phyloP scores from a whole-genome alignment of 2,329 filamentous ascomycete genomes.

The Neofusicoccum kwambonambiense region DNA sequence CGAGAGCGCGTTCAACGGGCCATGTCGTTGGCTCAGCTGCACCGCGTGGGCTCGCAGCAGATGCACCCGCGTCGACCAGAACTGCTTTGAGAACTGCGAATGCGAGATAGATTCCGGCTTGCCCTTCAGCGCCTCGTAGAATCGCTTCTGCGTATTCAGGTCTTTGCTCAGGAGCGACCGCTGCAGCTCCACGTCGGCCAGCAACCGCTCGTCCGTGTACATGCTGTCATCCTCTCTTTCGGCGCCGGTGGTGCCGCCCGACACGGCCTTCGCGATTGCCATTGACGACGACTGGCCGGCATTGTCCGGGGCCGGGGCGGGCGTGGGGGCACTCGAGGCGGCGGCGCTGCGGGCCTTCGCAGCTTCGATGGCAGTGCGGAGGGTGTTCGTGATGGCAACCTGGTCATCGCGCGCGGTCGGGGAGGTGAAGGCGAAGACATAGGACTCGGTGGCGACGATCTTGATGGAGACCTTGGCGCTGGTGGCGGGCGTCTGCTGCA shows the following conservation, averaged over 20 bases:
- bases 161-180: slow-evolving; percentile 85
- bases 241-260: slow-evolving; percentile 45
- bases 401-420: slow-evolving; percentile 77
- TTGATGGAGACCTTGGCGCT: slow-evolving; percentile 90
- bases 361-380: slow-evolving; percentile 74
- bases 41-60: slow-evolving; percentile 87
- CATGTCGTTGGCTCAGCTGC: slow-evolving; percentile 79
- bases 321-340: slow-evolving; percentile 33
- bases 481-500: slow-evolving; percentile 91
- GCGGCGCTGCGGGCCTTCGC: slow-evolving; percentile 53
- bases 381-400: slow-evolving; percentile 75
- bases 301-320: slow-evolving; percentile 30
- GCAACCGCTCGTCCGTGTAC: slow-evolving; percentile 79
- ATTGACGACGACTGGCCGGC: slow-evolving; percentile 65
- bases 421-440: slow-evolving; percentile 89
- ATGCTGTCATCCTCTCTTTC: slow-evolving; percentile 61
- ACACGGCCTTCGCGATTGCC: slow-evolving; percentile 72
- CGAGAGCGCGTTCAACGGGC: slow-evolving; percentile 90
- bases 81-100: slow-evolving; percentile 82
- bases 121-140: slow-evolving; percentile 77
- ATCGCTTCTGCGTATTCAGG: slow-evolving; percentile 72
- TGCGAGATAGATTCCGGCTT: slow-evolving; percentile 83
- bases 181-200: slow-evolving; percentile 77
- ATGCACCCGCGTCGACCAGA: slow-evolving; percentile 88
- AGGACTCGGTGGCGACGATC: slow-evolving; percentile 73